Base-by-base conservation (phyloP, 1,284 basidiomycete species). In the Trichosporon inkin region DNA sequence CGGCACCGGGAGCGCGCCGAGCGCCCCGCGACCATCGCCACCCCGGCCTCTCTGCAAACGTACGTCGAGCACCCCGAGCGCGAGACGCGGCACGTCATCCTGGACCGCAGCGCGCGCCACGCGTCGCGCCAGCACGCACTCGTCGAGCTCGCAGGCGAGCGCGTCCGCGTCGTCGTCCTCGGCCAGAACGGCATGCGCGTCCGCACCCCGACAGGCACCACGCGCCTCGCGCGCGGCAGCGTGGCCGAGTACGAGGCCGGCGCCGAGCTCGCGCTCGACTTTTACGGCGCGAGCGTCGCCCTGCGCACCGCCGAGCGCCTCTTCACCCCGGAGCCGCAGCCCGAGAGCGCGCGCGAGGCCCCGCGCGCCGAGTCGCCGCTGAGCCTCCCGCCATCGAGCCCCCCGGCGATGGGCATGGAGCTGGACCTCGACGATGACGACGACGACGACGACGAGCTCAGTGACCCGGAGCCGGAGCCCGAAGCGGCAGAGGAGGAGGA, bases 101-200 rank as follows among this genome's bases (percentile, higher is more conserved):
- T 78, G 19, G 66, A 74, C 24, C 68, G 74, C 5, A 19, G 58
- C 13, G 77, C 77, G 6, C 66, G 64, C 10, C 75, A 76, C 57
- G 75, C 75, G 16, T 74, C 73, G 0, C 64, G 76, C 19, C 63
- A 74, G 8, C 76, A 78, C 61, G 73, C 74, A 1, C 67, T 66
- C 13, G 64, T 71, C 13, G 73, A 76, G 60, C 65, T 71, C n/a
- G 36, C 57, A 1, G 32, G 19, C 3, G 57, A 64, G 10, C 19
- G 58, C 0, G 38, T 73, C 2, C 67, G 75, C 6, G 55, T 78
- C 13, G 20, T 73, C n/a, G 75, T 75, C 1, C 53, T 76, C 1
- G 75, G 76, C n/a, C 76, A 77, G 65, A 78, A 78, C 62, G 76
- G 76, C n/a, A 60, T 74, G 28, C 66, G 69, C 16, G 64, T 78